Evolutionary conservation across 495 filamentous ascomycete species (phyloP).

Genomic region (Xylaria nigripes): DNA sequence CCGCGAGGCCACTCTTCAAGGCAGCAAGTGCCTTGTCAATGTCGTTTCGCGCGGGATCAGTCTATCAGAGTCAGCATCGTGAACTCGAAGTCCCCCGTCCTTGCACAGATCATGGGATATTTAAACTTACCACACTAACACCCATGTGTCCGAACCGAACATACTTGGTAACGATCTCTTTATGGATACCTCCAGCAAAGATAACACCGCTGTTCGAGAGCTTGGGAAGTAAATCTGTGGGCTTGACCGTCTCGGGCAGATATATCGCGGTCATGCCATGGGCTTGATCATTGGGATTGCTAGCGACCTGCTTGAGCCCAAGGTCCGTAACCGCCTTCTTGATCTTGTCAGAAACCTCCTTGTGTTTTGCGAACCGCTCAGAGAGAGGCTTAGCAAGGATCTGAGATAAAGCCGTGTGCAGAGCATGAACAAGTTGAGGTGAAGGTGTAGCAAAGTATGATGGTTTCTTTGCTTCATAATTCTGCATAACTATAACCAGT

Average conservation of each 20-base stretch:
- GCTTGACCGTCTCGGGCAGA: constrained; percentile 73
- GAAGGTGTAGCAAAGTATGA: constrained; percentile 97
- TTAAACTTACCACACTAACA: constrained; percentile 61
- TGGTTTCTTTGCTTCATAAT: constrained; percentile 93
- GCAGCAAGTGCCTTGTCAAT: constrained; percentile 74
- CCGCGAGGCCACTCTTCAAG: constrained; percentile 62
- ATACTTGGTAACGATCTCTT: constrained; percentile 54
- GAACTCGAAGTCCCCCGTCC: constrained; percentile 21
- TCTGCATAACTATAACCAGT: constrained; percentile 68
- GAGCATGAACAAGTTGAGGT: constrained; percentile 86
- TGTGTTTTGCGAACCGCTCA: constrained; percentile 74
- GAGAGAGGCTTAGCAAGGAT: constrained; percentile 70
- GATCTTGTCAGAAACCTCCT: constrained; percentile 64
- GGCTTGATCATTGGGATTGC: constrained; percentile 80
- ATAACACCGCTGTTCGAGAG: constrained; percentile 85
- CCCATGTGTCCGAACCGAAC: constrained; percentile 86
- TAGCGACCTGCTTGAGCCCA: constrained; percentile 77
- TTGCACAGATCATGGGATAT: constrained; percentile 28
- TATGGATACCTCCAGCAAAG: constrained; percentile 92
- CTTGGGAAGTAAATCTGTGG: constrained; percentile 74
- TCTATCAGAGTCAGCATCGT: constrained; percentile 31
- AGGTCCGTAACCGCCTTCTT: constrained; percentile 72
- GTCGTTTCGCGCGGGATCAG: constrained; percentile 55
- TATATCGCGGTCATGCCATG: constrained; percentile 98
- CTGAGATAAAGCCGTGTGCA: constrained; percentile 86